Conservation (phyloP, 768 basidiomycete species). For the Lentinula boryana region DNA sequence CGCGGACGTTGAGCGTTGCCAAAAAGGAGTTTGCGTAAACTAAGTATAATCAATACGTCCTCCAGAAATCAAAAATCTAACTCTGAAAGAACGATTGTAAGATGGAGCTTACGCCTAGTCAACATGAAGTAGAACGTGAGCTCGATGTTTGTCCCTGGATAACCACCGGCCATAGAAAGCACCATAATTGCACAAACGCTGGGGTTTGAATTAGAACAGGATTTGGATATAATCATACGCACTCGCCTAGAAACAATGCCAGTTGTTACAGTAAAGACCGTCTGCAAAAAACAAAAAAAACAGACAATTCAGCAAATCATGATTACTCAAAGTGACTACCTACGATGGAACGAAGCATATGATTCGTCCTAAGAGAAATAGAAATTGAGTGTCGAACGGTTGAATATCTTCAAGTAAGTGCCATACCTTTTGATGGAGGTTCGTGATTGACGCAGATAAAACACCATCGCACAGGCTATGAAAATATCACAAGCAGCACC, state of each 20-base stretch:
- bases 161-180: conserved; percentile 4
- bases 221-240: neutral
- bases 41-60: neutral
- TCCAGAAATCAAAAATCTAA: neutral
- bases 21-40: conserved; percentile 2
- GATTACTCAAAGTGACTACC: neutral
- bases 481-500: neutral
- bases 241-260: conserved; percentile 5
- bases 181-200: conserved; percentile 6
- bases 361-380: conserved; percentile 1
- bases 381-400: neutral
- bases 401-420: neutral
- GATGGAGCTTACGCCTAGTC: neutral
- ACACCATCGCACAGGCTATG: conserved; percentile 6
- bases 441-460: neutral
- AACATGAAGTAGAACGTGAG: conserved; percentile 6
- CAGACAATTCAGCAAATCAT: neutral
- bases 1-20: conserved; percentile 4
- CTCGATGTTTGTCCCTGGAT: conserved; percentile 4
- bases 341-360: conserved; percentile 4
- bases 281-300: neutral
- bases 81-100: neutral
- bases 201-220: neutral
- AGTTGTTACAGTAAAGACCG: conserved; percentile 5
- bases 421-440: conserved; percentile 2